Percentiles rank a stretch among this genome's conserved stretches.
These are phyloP conservation scores for Didymellaceae sp. DNA, from an alignment of 2,329 filamentous ascomycete species.

Conservation along the genomic window DNA sequence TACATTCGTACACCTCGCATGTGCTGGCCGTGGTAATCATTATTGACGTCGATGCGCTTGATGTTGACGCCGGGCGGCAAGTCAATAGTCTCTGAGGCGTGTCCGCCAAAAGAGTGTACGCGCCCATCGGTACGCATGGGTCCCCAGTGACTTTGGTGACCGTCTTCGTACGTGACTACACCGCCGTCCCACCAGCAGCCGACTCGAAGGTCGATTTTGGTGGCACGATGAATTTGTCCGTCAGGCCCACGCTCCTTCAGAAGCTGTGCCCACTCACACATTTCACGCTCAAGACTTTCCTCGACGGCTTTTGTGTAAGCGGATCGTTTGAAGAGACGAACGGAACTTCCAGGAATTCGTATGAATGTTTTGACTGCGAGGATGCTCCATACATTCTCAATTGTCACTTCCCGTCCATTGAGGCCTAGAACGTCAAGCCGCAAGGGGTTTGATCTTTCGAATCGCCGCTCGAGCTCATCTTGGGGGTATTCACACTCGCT, in stretches of 20 bases:
- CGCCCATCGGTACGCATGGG: conserved; percentile 27
- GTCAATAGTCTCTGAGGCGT: conserved; percentile 35
- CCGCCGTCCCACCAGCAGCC: conserved; percentile 55
- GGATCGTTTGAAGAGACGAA: conserved; percentile 51
- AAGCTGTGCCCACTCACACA: conserved; percentile 31
- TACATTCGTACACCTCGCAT: conserved; percentile 42
- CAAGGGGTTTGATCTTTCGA: conserved; percentile 38
- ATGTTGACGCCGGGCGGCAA: conserved; percentile 40
- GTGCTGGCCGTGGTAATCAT: background rate
- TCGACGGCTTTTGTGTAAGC: conserved; percentile 23
- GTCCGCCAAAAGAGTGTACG: conserved; percentile 43
- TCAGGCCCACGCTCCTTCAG: conserved; percentile 28
- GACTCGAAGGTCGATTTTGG: conserved; percentile 54
- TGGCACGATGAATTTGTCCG: conserved; percentile 48
- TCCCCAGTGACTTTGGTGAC: conserved; percentile 53
- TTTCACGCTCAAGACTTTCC: background rate
- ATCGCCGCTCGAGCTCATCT: conserved; percentile 41
- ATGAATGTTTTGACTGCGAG: conserved; percentile 44
- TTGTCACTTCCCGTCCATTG: conserved; percentile 50
- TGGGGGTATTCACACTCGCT: conserved; percentile 27
- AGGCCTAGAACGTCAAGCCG: conserved; percentile 45
- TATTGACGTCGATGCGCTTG: conserved; percentile 41
- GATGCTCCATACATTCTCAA: conserved; percentile 44
- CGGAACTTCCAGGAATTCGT: conserved; percentile 48
- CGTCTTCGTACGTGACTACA: conserved; percentile 55